These are phyloP conservation scores for Penicillium verhagenii DNA, from an alignment of 495 filamentous ascomycete species.

Conservation along the genomic window DNA sequence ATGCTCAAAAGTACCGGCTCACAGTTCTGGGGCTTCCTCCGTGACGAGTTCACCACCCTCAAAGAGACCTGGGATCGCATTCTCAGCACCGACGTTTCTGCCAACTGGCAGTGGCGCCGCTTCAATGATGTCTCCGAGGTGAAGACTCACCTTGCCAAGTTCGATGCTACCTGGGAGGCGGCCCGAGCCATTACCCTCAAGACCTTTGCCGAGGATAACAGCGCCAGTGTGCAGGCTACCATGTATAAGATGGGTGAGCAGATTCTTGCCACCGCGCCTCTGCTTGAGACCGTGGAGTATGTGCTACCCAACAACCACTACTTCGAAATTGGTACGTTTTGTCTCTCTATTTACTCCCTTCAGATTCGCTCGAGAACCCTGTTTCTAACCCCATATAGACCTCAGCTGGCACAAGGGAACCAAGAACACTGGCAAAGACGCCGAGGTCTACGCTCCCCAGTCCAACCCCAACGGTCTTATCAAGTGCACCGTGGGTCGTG, in stretches of 20 bases:
- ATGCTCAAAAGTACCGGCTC: conserved; percentile 98
- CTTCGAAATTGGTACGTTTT: conserved; percentile 81
- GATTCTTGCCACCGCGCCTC: conserved; percentile 73
- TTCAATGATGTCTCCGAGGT: conserved; percentile 70
- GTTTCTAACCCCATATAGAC: conserved; percentile 51
- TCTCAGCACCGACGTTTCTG: conserved; percentile 87
- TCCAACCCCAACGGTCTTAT: conserved; percentile 92
- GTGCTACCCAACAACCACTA: conserved; percentile 96
- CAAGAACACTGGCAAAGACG: conserved; percentile 96
- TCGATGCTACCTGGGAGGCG: conserved; percentile 73
- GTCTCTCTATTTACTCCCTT: neutral
- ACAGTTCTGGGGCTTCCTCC: conserved; percentile 90
- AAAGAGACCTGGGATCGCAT: conserved; percentile 92
- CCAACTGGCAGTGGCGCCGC: conserved; percentile 77
- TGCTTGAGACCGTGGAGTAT: conserved; percentile 74
- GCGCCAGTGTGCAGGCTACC: conserved; percentile 89
- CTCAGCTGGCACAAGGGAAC: conserved; percentile 95
- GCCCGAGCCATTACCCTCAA: conserved; percentile 82
- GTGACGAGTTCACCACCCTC: conserved; percentile 90
- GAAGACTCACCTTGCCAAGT: conserved; percentile 58
- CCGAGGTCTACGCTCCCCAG: conserved; percentile 94
- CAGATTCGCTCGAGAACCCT: neutral
- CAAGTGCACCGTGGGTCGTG: conserved; percentile 84
- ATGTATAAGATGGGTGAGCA: conserved; percentile 98
- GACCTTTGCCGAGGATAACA: conserved; percentile 89